phyloP scores from a whole-genome alignment of 2,329 filamentous ascomycete genomes.

The Achaetomium macrosporum region DNA sequence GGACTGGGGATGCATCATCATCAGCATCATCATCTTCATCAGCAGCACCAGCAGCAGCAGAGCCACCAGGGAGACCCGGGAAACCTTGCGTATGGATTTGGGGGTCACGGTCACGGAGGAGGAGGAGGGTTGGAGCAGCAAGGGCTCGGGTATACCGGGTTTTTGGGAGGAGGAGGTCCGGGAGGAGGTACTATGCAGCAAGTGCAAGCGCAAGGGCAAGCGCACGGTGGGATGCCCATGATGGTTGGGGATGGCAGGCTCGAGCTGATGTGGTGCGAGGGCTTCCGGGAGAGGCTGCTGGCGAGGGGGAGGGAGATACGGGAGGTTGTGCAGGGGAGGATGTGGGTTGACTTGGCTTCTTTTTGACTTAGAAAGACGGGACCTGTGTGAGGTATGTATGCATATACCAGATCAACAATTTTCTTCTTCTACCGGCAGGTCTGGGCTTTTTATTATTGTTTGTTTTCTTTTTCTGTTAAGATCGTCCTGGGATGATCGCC shows the following conservation, averaged over 20 bases:
- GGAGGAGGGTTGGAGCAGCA: neutral
- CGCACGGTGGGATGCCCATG: too few relatives aligned
- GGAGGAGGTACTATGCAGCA: too few relatives aligned
- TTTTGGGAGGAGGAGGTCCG: too few relatives aligned
- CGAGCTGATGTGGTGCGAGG: constrained; percentile 45
- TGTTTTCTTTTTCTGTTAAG: neutral
- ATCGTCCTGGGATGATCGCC: too few relatives aligned
- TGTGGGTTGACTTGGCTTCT: constrained; percentile 32
- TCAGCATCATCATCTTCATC: too few relatives aligned
- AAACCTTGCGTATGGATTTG: too few relatives aligned
- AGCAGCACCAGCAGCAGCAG: too few relatives aligned
- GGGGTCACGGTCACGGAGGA: neutral
- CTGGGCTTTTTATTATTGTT: neutral
- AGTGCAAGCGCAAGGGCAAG: too few relatives aligned
- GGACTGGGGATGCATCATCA: too few relatives aligned
- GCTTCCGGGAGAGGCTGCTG: constrained; percentile 36
- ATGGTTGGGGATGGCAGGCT: constrained; percentile 23
- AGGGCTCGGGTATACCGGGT: too few relatives aligned
- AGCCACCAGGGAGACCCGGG: too few relatives aligned
- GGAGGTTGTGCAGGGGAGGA: constrained; percentile 33
- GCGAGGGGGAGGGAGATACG: constrained; percentile 39
- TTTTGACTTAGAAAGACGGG: neutral
- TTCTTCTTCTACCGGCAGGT: neutral
- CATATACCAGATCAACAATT: neutral
- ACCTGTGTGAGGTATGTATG: neutral